A percentile compares a stretch with the other conserved stretches of the same genome.
Evolutionary conservation across 441 rosid species (phyloP).

Genomic region (Croton laevigatus): DNA sequence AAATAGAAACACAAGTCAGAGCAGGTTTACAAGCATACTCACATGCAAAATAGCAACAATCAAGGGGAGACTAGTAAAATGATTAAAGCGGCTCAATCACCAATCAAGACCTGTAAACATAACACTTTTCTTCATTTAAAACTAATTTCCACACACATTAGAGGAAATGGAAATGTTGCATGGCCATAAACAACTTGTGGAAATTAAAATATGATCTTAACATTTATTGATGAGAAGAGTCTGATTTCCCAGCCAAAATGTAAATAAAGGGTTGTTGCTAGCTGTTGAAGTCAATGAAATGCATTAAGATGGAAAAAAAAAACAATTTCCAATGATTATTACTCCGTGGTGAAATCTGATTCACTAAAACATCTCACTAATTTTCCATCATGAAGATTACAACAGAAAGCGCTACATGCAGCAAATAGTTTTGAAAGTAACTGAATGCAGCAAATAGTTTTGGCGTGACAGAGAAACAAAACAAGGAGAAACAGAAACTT

Average conservation of each 20-base stretch:
- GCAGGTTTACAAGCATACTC: no score
- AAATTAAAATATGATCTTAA: background rate
- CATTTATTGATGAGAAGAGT: conserved; percentile 33
- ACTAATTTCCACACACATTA: background rate
- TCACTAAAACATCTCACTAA: background rate
- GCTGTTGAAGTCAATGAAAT: conserved; percentile 14
- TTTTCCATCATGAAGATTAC: background rate
- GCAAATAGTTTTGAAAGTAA: background rate
- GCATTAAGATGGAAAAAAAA: conserved; percentile 12
- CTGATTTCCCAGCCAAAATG: conserved; percentile 49
- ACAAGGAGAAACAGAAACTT: conserved; percentile 20
- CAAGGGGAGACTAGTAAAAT: no score
- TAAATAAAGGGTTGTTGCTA: conserved; percentile 4
- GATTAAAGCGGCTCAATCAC: no score
- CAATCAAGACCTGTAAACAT: no score
- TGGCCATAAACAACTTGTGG: background rate
- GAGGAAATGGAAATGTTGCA: background rate
- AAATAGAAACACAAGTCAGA: background rate
- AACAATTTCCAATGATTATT: background rate
- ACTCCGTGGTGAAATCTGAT: background rate
- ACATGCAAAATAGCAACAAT: no score
- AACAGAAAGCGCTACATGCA: background rate
- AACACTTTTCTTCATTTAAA: no score
- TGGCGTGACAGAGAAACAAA: no score
- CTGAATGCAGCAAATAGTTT: no score